Conservation (phyloP, 331 rosid genomes). For the Arachis monticola region DNA sequence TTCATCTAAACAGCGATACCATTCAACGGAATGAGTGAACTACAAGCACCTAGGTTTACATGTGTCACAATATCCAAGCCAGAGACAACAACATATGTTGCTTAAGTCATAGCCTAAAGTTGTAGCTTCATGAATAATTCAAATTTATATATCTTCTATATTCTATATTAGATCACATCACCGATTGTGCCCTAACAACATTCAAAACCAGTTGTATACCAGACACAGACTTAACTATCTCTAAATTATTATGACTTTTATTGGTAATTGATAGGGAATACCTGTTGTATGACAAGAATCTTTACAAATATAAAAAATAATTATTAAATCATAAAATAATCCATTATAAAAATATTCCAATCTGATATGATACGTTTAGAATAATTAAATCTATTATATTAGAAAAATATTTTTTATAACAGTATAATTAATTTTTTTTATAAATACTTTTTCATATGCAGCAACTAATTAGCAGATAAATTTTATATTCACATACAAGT, state of each 20-base stretch:
- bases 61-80: conserved; percentile 17
- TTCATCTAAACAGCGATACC: not conserved
- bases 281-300: too few relatives aligned
- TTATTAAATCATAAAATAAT: too few relatives aligned
- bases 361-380: too few relatives aligned
- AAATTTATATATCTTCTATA: not conserved
- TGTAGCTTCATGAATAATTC: conserved; percentile 37
- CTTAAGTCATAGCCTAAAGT: conserved; percentile 31
- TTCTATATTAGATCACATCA: conserved; percentile 5
- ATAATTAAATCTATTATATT: too few relatives aligned
- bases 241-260: not conserved
- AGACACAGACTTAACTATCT: not conserved
- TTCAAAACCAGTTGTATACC: conserved; percentile 33
- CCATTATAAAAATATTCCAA: too few relatives aligned
- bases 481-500: too few relatives aligned
- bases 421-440: too few relatives aligned
- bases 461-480: too few relatives aligned
- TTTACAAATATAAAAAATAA: too few relatives aligned
- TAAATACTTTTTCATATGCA: too few relatives aligned
- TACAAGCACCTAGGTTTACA: not conserved
- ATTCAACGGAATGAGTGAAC: not conserved
- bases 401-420: too few relatives aligned
- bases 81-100: conserved; percentile 21
- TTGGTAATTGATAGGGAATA: not conserved
- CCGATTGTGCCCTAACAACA: conserved; percentile 13